These are phyloP conservation scores for Amaranthus cruentus DNA, from an alignment of 148 eudicot genomes.

Conservation along the genomic window DNA sequence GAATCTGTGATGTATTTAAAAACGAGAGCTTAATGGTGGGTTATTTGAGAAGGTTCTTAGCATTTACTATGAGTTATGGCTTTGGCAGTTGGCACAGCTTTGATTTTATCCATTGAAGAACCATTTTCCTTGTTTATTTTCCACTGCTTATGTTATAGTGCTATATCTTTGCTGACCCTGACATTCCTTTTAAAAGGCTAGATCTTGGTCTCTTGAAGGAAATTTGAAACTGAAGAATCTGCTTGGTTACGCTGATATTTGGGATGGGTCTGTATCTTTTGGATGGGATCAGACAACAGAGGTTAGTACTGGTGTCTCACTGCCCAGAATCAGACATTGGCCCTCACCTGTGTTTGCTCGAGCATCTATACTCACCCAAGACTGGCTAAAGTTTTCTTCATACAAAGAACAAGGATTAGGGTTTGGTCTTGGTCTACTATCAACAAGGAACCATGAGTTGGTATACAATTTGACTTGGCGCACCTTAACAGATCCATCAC, in stretches of 20 bases:
- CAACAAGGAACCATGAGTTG: constrained; percentile 66
- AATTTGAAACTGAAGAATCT: constrained; percentile 68
- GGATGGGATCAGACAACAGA: constrained; percentile 84
- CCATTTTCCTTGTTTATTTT: constrained; percentile 2
- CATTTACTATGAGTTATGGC: not conserved
- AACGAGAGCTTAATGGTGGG: not conserved
- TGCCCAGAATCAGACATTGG: constrained; percentile 57
- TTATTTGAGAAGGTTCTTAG: not conserved
- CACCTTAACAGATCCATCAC: constrained; percentile 80
- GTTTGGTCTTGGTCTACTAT: constrained; percentile 66
- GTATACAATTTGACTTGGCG: constrained; percentile 83
- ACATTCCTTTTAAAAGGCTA: constrained; percentile 55
- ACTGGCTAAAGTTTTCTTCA: constrained; percentile 83
- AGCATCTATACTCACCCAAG: constrained; percentile 75
- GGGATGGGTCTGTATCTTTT: constrained; percentile 79
- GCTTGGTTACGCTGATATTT: constrained; percentile 80
- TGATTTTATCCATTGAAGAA: not conserved
- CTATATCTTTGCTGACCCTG: constrained; percentile 10
- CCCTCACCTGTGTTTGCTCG: constrained; percentile 68
- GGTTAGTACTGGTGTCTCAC: constrained; percentile 70
- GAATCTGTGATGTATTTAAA: no score
- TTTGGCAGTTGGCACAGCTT: not conserved
- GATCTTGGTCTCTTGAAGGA: constrained; percentile 83
- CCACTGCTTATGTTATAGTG: constrained; percentile 7
- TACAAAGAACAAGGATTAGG: constrained; percentile 72